Base-by-base conservation (phyloP, 352 stramenopile species). In the Pythium coloratum region DNA sequence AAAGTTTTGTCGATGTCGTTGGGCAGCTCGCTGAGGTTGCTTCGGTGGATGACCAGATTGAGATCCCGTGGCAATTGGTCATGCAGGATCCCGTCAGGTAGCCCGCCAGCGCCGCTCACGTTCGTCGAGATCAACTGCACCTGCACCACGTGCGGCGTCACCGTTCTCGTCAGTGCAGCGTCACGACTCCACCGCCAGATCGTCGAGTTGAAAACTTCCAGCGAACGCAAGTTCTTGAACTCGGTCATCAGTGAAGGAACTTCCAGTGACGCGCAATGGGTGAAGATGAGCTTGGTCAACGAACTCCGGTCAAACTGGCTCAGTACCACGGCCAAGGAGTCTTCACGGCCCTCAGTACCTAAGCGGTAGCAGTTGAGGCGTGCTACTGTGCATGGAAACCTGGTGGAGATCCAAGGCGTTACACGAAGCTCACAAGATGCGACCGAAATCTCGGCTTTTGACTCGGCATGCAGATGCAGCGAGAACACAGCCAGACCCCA, bases 281-380 rank as follows among this genome's bases (percentile, higher is more conserved):
- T 49, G 40, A 49, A 49, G 40, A 24, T 49, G 40, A 49, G 20
- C 40, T 49, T 49, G 40, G 40, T 49, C 40, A 49, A 49, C 14
- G 40, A 49, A 3, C 40, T 49, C 2, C 40, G 40, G 16, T 49
- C 40, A 49, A 49, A 49, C 40, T 49, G 13, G 16, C 40, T 20
- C 3, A 49, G 40, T 3, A 49, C 14, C 40, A 20, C 16, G 2
- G 40, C 14, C 40, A 49, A 6, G 40, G 40, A 24, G 3, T 20
- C 12, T 5, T 49, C 40, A 10, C 7, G 40, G 13, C 40, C 40
- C 13, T 49, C 40, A 49, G 40, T 49, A 24, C 40, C 40, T 12
- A 49, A 24, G 13, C 40, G 40, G 14, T 24, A 49, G 40, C 40
- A 49, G 40, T 49, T 49, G 40, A 49, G 16, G 4, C 7, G 40